Base-by-base conservation (phyloP, 176 grass and related monocot species). In the Lolium rigidum region DNA sequence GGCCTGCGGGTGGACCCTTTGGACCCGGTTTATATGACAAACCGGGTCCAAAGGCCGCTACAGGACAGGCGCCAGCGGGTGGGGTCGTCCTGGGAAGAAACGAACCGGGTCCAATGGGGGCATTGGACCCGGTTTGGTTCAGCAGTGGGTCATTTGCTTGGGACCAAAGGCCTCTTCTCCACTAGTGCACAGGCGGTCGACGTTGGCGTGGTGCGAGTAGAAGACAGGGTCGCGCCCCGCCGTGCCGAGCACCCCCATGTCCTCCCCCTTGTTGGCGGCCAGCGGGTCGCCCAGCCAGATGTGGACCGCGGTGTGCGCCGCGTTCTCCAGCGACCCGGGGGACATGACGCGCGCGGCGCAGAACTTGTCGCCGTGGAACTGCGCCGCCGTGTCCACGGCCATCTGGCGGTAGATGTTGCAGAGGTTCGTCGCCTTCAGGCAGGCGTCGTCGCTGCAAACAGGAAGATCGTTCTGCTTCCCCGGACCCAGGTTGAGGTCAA, bases 161-260 rank as follows among this genome's bases (percentile, higher is more conserved):
- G n/a, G n/a, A n/a, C n/a, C n/a, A n/a, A n/a, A n/a, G n/a, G n/a
- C n/a, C n/a, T n/a, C n/a, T n/a, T n/a, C n/a, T n/a, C n/a, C n/a
- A n/a, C n/a, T n/a, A n/a, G n/a, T n/a, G n/a, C n/a, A n/a, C 26
- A 90, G 7, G 18, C 83, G 88, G 57, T 90, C 88, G 1, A 90
- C 88, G 62, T 90, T 90, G 69, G 84, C 9, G 60, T 90, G 89
- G 73, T 86, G 83, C 38, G 78, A 50, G 60, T 81, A 90, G 83
- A 90, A 90, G 50, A 86, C 5, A 0, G 55, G 67, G 82, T 90
- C 88, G 2, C 78, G 38, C 4, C 22, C 74, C 1, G 74, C 74
- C 0, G 74, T 20, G 50, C 74, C 50, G 50, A 77, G 74, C 22
- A 77, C 22, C 25, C 74, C 74, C 74, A 77, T 77, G 50, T 74